Conservation (phyloP, 306 rosid species). For the Cotoneaster glaucophyllus region DNA sequence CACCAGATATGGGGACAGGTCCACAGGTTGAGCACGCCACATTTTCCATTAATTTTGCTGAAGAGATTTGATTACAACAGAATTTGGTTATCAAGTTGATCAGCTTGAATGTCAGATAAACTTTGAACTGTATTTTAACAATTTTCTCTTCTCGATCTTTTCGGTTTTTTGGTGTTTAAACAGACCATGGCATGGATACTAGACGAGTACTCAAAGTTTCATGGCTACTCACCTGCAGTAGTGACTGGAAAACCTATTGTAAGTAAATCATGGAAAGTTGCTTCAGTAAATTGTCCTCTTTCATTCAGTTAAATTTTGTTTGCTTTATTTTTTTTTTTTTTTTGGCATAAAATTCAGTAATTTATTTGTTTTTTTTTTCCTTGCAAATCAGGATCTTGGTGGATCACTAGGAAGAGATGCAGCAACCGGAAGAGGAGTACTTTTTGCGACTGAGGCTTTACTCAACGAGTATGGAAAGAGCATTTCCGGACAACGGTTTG, state of each 20-base stretch:
- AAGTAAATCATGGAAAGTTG: slow-evolving; percentile 13
- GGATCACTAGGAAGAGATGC: slow-evolving; percentile 95
- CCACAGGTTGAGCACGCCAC: slow-evolving; percentile 52
- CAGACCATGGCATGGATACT: slow-evolving; percentile 99
- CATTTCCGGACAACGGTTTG: slow-evolving; percentile 73
- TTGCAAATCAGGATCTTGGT: slow-evolving; percentile 62
- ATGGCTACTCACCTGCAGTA: slow-evolving; percentile 88
- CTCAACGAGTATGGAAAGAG: slow-evolving; percentile 75
- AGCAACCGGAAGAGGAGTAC: slow-evolving; percentile 90
- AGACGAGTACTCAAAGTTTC: slow-evolving; percentile 93
- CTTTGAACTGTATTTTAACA: neutral
- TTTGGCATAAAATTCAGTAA: neutral
- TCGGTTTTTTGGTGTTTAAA: neutral
- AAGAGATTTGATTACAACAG: neutral
- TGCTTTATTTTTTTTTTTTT: neutral
- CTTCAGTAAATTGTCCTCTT: neutral
- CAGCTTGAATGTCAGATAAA: neutral
- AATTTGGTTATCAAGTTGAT: neutral
- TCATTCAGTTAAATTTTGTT: neutral
- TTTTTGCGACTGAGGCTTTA: slow-evolving; percentile 81
- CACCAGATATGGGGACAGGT: slow-evolving; percentile 99
- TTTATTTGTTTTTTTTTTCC: neutral
- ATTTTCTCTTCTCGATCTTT: neutral
- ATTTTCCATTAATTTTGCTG: neutral
- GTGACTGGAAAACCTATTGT: slow-evolving; percentile 96